Base-by-base conservation (phyloP, 2,329 filamentous ascomycete species). In the Trichophyton schoenleinii region DNA sequence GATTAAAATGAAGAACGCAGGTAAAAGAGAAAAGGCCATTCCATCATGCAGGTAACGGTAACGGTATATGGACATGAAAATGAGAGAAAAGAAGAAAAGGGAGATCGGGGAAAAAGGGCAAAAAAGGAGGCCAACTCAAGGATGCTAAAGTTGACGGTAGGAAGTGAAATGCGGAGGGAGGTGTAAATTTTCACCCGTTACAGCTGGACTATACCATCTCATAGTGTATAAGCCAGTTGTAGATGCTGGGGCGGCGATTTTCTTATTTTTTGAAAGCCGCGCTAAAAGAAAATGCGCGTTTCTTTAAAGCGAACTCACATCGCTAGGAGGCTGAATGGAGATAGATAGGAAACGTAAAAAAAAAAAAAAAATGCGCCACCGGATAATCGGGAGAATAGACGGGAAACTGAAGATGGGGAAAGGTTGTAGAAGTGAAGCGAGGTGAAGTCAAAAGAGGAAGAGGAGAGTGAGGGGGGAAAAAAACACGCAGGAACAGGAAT, bases 11-110 rank as follows among this genome's bases (percentile, higher is more conserved):
- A 49, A 55, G 28, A 55, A 55, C 31, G 49, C 28, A 55, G 11
- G 34, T 13, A 11, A 13, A 36, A 20, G 28, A 18, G 11, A 20
- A 55, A 55, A 36, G 36, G 25, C 49, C 49, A 36, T 34, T 34
- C 49, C 49, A 55, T 55, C 49, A 55, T 55, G 49, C 28, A 55
- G n/a, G n/a, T 36, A 55, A 36, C 31, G 49, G 9, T 36, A 55
- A 36, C 31, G 49, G 31, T 55, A 36, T 55, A 34, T 55, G 49
- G 28, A 36, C 28, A 55, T 55, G 31, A 34, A 55, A 34, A 28
- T 2, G 11, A 15, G 5, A 28, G 46, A 25, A 20, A 2, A 49
- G 22, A 44, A n/a, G 15, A 44, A 44, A 44, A 18, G 15, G 41
- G n/a, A 44, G 41, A 36, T 36, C 34, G 5, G 11, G 9, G 9